Evolutionary conservation across 352 stramenopile species (phyloP), one percentile per base, ranked within the genome.

Genomic region (Pythium sp.): DNA sequence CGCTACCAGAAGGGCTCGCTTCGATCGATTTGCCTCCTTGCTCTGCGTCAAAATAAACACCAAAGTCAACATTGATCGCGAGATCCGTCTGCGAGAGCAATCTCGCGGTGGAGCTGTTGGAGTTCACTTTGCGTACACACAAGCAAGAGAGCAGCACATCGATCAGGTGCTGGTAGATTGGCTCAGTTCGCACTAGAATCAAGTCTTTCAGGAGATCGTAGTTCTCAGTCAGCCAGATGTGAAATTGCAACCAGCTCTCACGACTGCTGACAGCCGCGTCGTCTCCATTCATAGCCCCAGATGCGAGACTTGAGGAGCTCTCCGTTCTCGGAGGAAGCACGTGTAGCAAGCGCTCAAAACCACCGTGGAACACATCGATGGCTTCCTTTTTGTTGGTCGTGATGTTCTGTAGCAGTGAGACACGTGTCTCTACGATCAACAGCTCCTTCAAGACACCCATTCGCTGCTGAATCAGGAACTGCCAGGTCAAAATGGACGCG

Each of bases 211-310:
- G 71, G 3, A 90, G 59, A 8, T 80, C 67, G 28, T 76, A 77
- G 49, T 92, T 86, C 24, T 91, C 83, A 1, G 79, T 87, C 12
- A 94, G 69, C 86, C 86, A 94, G n/a, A 83, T 69, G n/a, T 90
- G 82, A 53, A 94, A 94, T 55, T 91, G 79, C 12, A 89, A 72
- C 84, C 84, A 92, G 22, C 76, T 86, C 14, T 92, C 82, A 60
- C 79, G 74, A 30, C 77, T 90, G 34, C 22, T 15, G 55, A 22
- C 28, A 65, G 12, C 34, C 12, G 6, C 26, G 26, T 26, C 20
- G 20, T 36, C 34, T 59, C 9, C 49, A 12, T 3, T 68, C 5
- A 20, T 15, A 20, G 30, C 28, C 8, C 18, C 53, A 15, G 49
- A 24, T 26, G 30, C 28, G 0, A 65, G 22, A 32, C 18, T 65